phyloP scores from a whole-genome alignment of 352 stramenopile species.

The Phytophthora citrophthora region DNA sequence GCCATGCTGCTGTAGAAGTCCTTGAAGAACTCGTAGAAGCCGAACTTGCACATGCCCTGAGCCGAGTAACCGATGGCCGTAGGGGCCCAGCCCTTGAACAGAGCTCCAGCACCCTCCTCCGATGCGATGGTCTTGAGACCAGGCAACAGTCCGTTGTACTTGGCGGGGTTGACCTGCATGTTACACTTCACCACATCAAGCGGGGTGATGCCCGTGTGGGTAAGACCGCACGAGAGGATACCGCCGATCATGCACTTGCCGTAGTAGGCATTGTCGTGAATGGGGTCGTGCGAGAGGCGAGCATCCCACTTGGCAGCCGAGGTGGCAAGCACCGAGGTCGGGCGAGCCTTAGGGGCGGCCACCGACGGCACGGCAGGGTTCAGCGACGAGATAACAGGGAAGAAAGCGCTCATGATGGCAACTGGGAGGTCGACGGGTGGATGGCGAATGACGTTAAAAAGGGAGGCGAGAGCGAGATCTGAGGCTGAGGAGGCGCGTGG shows the following conservation, averaged over 20 bases:
- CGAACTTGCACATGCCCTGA: conserved; percentile 94
- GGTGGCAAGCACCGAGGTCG: conserved; percentile 66
- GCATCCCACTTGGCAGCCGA: conserved; percentile 86
- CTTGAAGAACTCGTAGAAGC: conserved; percentile 97
- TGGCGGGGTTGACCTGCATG: conserved; percentile 93
- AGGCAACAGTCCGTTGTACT: conserved; percentile 83
- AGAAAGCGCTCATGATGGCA: conserved; percentile 73
- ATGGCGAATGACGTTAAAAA: conserved; percentile 65
- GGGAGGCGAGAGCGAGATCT: conserved; percentile 13
- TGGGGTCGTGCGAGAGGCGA: conserved; percentile 76
- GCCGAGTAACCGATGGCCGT: conserved; percentile 93
- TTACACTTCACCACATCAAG: conserved; percentile 96
- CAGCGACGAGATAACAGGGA: conserved; percentile 76
- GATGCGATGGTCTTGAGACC: conserved; percentile 88
- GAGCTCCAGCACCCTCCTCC: conserved; percentile 80
- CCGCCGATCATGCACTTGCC: conserved; percentile 95
- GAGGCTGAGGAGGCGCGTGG: conserved; percentile 19
- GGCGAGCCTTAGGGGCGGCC: conserved; percentile 39
- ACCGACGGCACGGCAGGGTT: conserved; percentile 60
- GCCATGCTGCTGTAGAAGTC: conserved; percentile 92
- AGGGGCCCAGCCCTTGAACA: conserved; percentile 93
- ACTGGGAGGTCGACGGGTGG: conserved; percentile 53
- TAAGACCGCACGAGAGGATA: conserved; percentile 93
- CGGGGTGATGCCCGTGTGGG: conserved; percentile 93
- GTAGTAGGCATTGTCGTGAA: conserved; percentile 93